phyloP scores from a whole-genome alignment of 2,329 filamentous ascomycete genomes.

The Hymenoscyphus repandus region DNA sequence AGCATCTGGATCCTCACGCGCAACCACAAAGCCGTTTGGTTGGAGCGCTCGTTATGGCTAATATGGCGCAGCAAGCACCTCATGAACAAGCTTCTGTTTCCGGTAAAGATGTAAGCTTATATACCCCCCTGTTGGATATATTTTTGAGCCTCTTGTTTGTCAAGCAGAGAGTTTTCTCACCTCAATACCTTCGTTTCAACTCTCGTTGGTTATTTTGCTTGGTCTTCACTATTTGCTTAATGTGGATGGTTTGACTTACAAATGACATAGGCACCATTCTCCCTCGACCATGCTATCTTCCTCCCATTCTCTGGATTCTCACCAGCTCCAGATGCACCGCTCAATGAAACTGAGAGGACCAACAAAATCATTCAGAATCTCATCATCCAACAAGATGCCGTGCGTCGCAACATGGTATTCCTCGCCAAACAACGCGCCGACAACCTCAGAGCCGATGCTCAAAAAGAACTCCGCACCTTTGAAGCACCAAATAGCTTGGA shows the following conservation, averaged over 20 bases:
- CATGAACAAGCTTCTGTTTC: no score
- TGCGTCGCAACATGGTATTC: constrained; percentile 20
- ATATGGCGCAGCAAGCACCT: no score
- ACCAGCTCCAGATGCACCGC: neutral
- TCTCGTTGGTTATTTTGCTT: no score
- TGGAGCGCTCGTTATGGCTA: no score
- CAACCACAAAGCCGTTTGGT: no score
- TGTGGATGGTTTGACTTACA: neutral
- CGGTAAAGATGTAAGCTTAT: no score
- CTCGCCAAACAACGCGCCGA: constrained; percentile 13
- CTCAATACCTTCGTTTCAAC: no score
- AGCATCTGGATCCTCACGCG: no score
- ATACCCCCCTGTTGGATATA: no score
- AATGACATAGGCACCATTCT: constrained; percentile 6
- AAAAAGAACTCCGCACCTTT: constrained; percentile 11
- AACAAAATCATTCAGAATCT: constrained; percentile 21
- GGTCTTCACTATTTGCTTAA: neutral
- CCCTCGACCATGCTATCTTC: constrained; percentile 21
- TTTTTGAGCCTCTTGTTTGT: neutral
- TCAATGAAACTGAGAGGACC: constrained; percentile 12
- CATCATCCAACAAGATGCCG: constrained; percentile 19
- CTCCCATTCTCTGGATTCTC: constrained; percentile 19
- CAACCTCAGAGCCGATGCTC: constrained; percentile 7
- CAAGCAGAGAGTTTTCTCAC: no score
- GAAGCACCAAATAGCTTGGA: neutral